Conservation (phyloP, 2,329 filamentous ascomycete genomes). For the Leptodontidium sp. region DNA sequence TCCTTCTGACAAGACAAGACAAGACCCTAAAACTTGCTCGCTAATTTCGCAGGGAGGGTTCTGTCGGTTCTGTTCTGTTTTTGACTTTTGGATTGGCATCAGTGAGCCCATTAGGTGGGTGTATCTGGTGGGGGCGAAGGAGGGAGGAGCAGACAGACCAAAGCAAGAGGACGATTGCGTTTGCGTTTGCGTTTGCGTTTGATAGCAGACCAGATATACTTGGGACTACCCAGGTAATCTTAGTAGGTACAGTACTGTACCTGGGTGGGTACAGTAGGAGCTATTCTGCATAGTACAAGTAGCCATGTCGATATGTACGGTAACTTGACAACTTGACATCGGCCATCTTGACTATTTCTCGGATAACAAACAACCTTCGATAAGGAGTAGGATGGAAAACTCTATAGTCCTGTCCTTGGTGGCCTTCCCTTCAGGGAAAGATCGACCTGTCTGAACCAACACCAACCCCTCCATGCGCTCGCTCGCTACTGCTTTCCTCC, state of each 20-base stretch:
- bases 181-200: not conserved
- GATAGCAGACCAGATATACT: not conserved
- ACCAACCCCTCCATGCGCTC: not conserved
- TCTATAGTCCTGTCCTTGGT: not conserved
- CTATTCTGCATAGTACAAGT: no score
- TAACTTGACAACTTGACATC: not conserved
- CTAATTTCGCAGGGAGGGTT: not conserved
- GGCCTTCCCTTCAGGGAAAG: not conserved
- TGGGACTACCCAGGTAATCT: not conserved
- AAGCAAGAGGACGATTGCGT: not conserved
- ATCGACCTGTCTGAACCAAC: not conserved
- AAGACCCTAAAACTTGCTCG: not conserved
- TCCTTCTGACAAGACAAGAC: not conserved
- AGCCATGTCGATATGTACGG: not conserved
- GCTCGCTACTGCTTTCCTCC: no score
- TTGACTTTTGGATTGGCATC: not conserved
- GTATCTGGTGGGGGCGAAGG: not conserved
- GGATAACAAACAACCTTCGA: not conserved
- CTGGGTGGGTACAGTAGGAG: not conserved
- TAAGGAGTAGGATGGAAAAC: slow-evolving; percentile 5
- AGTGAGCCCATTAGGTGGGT: no score
- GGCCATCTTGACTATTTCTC: not conserved
- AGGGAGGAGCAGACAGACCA: no score
- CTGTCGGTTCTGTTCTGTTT: not conserved
- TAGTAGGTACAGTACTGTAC: not conserved